Base-by-base conservation (phyloP, 2,329 filamentous ascomycete species). In the Ophiostoma triangulosporum region DNA sequence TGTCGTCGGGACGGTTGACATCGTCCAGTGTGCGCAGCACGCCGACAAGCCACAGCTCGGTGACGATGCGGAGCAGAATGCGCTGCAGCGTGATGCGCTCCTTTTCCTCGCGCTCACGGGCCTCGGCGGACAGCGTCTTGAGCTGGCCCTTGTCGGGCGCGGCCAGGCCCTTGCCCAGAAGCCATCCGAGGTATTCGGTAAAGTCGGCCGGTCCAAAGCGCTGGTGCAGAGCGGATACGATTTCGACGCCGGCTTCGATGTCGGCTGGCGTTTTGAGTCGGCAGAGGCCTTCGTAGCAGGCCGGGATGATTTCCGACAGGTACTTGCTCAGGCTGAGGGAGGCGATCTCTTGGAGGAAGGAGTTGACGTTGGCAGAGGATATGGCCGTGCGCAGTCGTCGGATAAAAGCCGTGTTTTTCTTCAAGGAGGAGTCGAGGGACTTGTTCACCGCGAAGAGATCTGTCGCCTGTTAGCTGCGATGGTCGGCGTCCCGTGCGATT, bases 381-480 rank as follows among this genome's bases (percentile, higher is more conserved):
- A 97, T 83, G 56, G 88, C 87, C 55, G 91, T 96, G 62, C 91
- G 87, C 54, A 97, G 76, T 64, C 91, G 88, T 70, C 95, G 96
- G 65, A 97, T 97, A 68, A 97, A 96, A 60, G 90, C 89, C 4
- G 91, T 97, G 64, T 97, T 97, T 74, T 96, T 97, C 73, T 95
- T 96, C 68, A 97, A 76, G 51, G 90, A 93, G 51, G 91, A 95
- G 69, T 97, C 91, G 64, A 97, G 83, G 29, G 86, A 85, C 64
- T 79, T 78, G 67, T 80, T 83, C 61, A 93, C 82, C 52, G 80
- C 70, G 64, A 94, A 88, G 58, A 94, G 72, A 73, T 87, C 89
- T 94, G 50, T 15, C 3, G 14, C 6, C 33, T 24, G 11, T 27
- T 40, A 22, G 50, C 31, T 50, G 52, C 15, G 35, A 15, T 33